phyloP scores from a whole-genome alignment of 805 yeast genomes.

The Hanseniaspora opuntiae region DNA sequence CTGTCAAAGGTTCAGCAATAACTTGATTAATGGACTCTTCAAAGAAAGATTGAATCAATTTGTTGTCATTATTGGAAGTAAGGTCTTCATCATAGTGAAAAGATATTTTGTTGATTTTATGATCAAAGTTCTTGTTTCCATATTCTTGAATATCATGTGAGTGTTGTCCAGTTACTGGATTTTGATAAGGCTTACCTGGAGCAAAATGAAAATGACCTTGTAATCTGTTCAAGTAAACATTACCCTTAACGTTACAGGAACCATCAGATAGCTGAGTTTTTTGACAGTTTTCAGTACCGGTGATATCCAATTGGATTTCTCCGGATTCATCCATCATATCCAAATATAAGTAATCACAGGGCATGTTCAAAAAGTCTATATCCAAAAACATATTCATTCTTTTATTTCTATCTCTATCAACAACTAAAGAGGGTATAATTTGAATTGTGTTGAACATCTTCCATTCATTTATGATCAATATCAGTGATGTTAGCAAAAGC shows the following conservation, averaged over 20 bases:
- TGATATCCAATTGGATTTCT: conserved; percentile 61
- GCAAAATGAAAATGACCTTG: conserved; percentile 91
- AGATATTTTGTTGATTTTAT: conserved; percentile 62
- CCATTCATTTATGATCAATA: conserved; percentile 65
- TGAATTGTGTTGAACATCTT: conserved; percentile 52
- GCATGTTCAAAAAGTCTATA: conserved; percentile 67
- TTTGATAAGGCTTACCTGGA: conserved; percentile 69
- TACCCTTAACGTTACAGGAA: conserved; percentile 67
- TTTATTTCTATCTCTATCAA: conserved; percentile 67
- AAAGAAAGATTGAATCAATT: conserved; percentile 1
- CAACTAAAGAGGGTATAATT: conserved; percentile 71
- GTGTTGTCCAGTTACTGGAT: conserved; percentile 35
- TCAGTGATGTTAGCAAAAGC: conserved; percentile 46
- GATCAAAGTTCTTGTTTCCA: conserved; percentile 60
- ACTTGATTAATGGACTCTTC: conserved; percentile 20
- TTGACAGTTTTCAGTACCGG: conserved; percentile 23
- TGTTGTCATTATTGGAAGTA: conserved; percentile 18
- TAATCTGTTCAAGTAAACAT: conserved; percentile 66
- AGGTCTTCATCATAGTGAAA: conserved; percentile 53
- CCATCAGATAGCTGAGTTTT: neutral
- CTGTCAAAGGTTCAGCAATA: conserved; percentile 59
- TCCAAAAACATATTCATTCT: conserved; percentile 70
- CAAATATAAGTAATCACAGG: conserved; percentile 69
- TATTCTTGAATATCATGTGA: conserved; percentile 61
- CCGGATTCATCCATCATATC: conserved; percentile 87